These are phyloP conservation scores for Geotrichum fermentans DNA, from an alignment of 1,139 yeast genomes.

Conservation along the genomic window DNA sequence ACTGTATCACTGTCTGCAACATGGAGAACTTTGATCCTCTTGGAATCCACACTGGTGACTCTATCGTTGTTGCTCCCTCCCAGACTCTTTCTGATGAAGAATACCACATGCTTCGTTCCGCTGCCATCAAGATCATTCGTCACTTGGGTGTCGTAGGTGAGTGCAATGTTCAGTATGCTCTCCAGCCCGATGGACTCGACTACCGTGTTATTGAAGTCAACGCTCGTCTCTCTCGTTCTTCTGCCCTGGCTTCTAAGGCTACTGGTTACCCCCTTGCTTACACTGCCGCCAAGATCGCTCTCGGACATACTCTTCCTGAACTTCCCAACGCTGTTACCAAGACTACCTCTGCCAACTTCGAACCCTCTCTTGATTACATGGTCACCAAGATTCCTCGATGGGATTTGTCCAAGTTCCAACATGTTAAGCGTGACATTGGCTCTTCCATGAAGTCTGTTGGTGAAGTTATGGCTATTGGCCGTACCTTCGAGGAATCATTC, in stretches of 20 bases:
- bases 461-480: slow-evolving; percentile 97
- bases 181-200: slow-evolving; percentile 92
- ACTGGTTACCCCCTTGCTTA: slow-evolving; percentile 98
- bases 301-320: slow-evolving; percentile 92
- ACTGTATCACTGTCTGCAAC: slow-evolving; percentile 98
- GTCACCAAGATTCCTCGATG: slow-evolving; percentile 98
- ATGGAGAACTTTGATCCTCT: slow-evolving; percentile 99
- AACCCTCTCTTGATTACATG: slow-evolving; percentile 95
- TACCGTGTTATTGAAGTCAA: slow-evolving; percentile 97
- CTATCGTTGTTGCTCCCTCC: slow-evolving; percentile 97
- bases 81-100: slow-evolving; percentile 97
- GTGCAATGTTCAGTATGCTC: slow-evolving; percentile 96
- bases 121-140: slow-evolving; percentile 95
- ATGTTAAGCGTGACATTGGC: slow-evolving; percentile 82
- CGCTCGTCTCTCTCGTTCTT: slow-evolving; percentile 95
- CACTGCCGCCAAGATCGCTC: slow-evolving; percentile 95
- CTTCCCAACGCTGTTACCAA: slow-evolving; percentile 92
- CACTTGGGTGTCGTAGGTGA: slow-evolving; percentile 99
- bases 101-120: slow-evolving; percentile 95
- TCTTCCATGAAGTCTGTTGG: slow-evolving; percentile 99
- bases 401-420: slow-evolving; percentile 94
- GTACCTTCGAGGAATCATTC: slow-evolving; percentile 96
- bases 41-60: slow-evolving; percentile 98
- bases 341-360: slow-evolving; percentile 94
- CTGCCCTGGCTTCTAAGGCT: slow-evolving; percentile 97